A percentile compares a stretch with the other conserved stretches of the same genome.
These are phyloP conservation scores for Lagerstroemia speciosa DNA, from an alignment of 345 rosid species.

Conservation along the genomic window DNA sequence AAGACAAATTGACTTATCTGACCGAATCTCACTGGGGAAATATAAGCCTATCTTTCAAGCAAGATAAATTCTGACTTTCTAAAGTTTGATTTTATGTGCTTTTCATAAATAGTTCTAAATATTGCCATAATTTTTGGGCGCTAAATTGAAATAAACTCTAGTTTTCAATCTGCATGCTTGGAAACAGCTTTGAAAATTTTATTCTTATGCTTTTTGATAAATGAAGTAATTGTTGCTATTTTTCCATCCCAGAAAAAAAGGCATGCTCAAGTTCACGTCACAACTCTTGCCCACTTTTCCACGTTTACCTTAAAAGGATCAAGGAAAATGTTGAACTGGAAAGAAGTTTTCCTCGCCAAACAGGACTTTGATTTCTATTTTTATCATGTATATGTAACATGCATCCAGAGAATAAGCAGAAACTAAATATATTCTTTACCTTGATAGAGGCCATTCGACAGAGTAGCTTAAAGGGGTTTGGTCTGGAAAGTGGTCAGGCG, in stretches of 20 bases:
- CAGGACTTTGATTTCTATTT: neutral
- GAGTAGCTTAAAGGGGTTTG: constrained; percentile 26
- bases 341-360: neutral
- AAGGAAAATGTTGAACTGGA: neutral
- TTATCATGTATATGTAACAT: neutral
- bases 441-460: constrained; percentile 35
- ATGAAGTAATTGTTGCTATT: neutral
- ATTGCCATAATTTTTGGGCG: neutral
- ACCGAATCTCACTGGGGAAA: constrained; percentile 20
- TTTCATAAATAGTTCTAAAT: neutral
- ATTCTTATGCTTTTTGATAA: neutral
- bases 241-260: neutral
- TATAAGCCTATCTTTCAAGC: constrained; percentile 22
- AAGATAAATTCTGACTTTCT: constrained; percentile 20
- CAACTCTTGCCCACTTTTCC: neutral
- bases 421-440: constrained; percentile 9
- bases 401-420: neutral
- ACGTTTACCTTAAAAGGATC: neutral
- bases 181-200: constrained; percentile 4
- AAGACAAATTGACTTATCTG: constrained; percentile 25
- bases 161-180: neutral
- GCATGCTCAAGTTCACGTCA: neutral
- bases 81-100: neutral
- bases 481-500: constrained; percentile 27
- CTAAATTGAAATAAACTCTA: neutral